Base-by-base conservation (phyloP, 148 eudicot species). In the Hydrangea macrophylla region DNA sequence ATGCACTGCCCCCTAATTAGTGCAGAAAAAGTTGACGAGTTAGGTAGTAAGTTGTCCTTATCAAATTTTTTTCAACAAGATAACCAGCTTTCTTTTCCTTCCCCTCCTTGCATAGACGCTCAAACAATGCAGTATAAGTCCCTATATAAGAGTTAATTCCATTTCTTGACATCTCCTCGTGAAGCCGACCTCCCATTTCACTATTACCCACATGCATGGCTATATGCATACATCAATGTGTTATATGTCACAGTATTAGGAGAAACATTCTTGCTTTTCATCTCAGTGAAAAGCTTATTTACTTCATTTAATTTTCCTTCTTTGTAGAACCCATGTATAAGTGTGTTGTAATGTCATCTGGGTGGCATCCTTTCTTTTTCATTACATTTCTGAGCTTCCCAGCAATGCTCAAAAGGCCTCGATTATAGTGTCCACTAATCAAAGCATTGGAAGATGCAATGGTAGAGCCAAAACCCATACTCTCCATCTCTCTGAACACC, bases 1-100 rank as follows among this genome's bases (percentile, higher is more conserved):
- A 64, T 71, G 62, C 98, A 90, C 71, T 92, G 94, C 60, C 98
- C 96, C 17, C 57, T 64, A 65, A 92, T 92, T 57, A 92, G 92
- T 60, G 94, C 94, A 40, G 94, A 75, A 67, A 79, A 92, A 32
- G 94, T 92, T 20, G 96, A 86, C 30, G 92, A 75, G 69, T 92
- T 90, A 8, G 89, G 91, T 10, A 73, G 75, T 24, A 86, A 72
- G 33, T 84, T 84, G 45, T 77, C 76, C 72, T 66, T 84, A 72
- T 82, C 88, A 57, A 89, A 81, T 55, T 82, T 84, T 79, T 79
- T n/a, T n/a, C 83, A 53, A 86, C 87, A 75, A 84, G 28, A 67
- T 73, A 73, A 20, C 89, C 96, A 50, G 96, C 96, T 68, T 81
- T 86, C 74, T 75, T 89, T 10, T 87, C 86, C 83, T 81, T 89